Evolutionary conservation across 306 rosid species (phyloP).

Genomic region (Abrus pulchellus): DNA sequence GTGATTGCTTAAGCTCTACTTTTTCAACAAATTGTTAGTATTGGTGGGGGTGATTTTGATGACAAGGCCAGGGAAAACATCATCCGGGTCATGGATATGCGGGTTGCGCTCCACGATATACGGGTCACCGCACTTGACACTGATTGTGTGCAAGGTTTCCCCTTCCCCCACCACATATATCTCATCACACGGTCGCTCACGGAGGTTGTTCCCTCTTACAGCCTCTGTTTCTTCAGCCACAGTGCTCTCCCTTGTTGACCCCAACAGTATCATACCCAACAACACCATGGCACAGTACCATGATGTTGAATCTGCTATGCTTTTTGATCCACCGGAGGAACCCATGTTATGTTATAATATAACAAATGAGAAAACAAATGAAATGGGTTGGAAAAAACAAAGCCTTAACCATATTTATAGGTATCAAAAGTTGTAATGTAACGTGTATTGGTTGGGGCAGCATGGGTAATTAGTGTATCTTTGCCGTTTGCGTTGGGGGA

Average conservation of each 20-base stretch:
- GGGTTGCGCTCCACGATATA: conserved; percentile 86
- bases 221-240: conserved; percentile 4
- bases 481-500: conserved; percentile 50
- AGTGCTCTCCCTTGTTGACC: conserved; percentile 57
- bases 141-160: conserved; percentile 80
- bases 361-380: background rate
- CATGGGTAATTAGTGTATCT: conserved; percentile 18
- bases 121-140: conserved; percentile 86
- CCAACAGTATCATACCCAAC: conserved; percentile 63
- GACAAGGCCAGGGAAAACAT: conserved; percentile 87
- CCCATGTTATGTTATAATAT: conserved; percentile 10
- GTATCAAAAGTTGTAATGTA: background rate
- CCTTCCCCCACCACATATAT: conserved; percentile 79
- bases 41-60: conserved; percentile 64
- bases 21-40: conserved; percentile 16
- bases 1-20: background rate
- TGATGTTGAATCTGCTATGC: conserved; percentile 57
- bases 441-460: conserved; percentile 7
- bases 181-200: conserved; percentile 56
- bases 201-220: conserved; percentile 55
- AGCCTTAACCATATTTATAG: background rate
- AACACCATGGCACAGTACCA: conserved; percentile 66
- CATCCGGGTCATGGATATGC: conserved; percentile 90
- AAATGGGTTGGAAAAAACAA: background rate
- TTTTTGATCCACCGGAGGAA: conserved; percentile 9